Evolutionary conservation across 2,329 filamentous ascomycete species (phyloP).

Genomic region (Diaporthe sp.): DNA sequence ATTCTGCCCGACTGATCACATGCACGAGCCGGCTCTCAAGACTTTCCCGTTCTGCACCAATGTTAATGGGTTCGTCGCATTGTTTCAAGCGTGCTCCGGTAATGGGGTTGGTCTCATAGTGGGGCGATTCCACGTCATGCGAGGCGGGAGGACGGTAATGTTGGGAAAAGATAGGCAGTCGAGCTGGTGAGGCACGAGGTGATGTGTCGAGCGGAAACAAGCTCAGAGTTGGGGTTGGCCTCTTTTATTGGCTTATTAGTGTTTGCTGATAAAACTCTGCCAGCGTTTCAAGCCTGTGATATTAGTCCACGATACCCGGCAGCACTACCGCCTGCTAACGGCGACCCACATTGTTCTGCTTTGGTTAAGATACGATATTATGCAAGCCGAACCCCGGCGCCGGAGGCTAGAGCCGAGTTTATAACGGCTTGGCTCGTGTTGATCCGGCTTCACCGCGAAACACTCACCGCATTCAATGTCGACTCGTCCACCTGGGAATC

Average conservation of each 20-base stretch:
- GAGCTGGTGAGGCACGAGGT: neutral
- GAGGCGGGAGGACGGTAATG: neutral
- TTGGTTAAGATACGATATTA: slow-evolving; percentile 22
- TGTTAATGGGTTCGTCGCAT: neutral
- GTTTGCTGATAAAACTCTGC: slow-evolving; percentile 27
- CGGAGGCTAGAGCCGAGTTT: slow-evolving; percentile 27
- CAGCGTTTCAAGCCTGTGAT: slow-evolving; percentile 15
- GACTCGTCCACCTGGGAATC: neutral
- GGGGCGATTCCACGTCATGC: slow-evolving; percentile 15
- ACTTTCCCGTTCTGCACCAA: neutral
- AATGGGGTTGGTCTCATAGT: slow-evolving; percentile 21
- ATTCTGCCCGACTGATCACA: neutral
- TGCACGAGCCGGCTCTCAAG: neutral
- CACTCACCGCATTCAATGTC: slow-evolving; percentile 19
- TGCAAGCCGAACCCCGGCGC: slow-evolving; percentile 25
- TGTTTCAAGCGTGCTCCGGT: neutral
- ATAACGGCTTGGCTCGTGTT: slow-evolving; percentile 24
- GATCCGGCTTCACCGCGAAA: slow-evolving; percentile 13
- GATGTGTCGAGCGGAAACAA: neutral
- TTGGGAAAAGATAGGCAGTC: slow-evolving; percentile 19
- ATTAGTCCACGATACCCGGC: slow-evolving; percentile 18
- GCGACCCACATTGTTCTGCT: slow-evolving; percentile 21
- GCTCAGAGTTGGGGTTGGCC: slow-evolving; percentile 13
- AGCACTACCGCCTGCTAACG: slow-evolving; percentile 18
- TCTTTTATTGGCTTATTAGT: slow-evolving; percentile 16